A percentile compares a stretch with the other conserved stretches of the same genome.
Evolutionary conservation across 495 filamentous ascomycete genomes (phyloP).

Genomic region (Astrothelium subdiscretum): DNA sequence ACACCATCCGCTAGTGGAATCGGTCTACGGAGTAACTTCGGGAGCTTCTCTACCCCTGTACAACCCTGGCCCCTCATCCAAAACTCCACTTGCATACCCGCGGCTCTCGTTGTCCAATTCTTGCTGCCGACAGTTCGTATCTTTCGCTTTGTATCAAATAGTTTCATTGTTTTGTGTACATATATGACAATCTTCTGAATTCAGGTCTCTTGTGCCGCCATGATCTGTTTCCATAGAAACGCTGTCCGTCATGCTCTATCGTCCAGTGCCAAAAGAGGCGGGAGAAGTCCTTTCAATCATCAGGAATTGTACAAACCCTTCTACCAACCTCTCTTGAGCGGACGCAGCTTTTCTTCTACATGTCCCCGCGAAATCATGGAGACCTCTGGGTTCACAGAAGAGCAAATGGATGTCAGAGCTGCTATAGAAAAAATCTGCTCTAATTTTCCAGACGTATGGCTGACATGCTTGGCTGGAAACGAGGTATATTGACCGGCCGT

Average conservation of each 20-base stretch:
- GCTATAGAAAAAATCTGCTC: slow-evolving; percentile 58
- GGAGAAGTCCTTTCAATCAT: neutral
- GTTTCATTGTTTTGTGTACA: neutral
- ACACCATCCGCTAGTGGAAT: neutral
- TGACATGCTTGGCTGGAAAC: slow-evolving; percentile 1
- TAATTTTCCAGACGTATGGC: slow-evolving; percentile 29
- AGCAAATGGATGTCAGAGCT: slow-evolving; percentile 59
- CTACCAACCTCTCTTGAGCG: neutral
- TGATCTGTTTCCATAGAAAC: neutral
- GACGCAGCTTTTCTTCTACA: slow-evolving; percentile 23
- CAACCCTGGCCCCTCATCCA: neutral
- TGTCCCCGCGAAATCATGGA: slow-evolving; percentile 49
- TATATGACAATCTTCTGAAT: neutral
- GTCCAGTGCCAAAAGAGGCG: neutral
- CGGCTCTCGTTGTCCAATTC: neutral
- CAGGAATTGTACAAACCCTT: neutral
- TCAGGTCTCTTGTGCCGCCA: neutral
- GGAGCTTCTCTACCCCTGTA: no score
- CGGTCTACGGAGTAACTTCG: no score
- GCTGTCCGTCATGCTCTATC: neutral
- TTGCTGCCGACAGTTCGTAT: no score
- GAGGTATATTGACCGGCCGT: slow-evolving; percentile 18
- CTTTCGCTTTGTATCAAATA: neutral
- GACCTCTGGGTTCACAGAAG: slow-evolving; percentile 56
- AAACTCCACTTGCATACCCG: neutral